A percentile compares a stretch with the other conserved stretches of the same genome.
phyloP scores from a whole-genome alignment of 352 stramenopile species.

The Lagenidium sp. region DNA sequence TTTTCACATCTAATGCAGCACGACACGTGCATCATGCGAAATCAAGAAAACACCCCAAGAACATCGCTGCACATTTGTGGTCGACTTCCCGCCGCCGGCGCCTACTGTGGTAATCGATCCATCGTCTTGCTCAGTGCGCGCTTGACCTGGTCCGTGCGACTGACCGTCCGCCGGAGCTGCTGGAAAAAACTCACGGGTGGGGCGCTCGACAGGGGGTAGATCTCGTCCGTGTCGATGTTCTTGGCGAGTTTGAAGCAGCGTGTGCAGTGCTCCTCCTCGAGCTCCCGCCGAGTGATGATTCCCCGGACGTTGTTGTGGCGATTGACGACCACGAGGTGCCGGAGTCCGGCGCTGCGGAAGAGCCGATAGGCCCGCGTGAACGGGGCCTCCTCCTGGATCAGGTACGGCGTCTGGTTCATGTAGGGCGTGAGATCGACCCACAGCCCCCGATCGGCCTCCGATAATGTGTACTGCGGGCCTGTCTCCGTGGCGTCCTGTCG shows the following conservation, averaged over 20 bases:
- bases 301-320: constrained; percentile 87
- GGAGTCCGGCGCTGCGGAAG: constrained; percentile 95
- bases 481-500: constrained; percentile 14
- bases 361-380: constrained; percentile 95
- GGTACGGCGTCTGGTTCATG: constrained; percentile 96
- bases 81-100: too few species aligned
- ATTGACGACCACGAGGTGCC: constrained; percentile 93
- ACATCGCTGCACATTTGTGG: too few species aligned
- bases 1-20: too few species aligned
- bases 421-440: constrained; percentile 96
- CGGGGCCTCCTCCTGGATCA: constrained; percentile 93
- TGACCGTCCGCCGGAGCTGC: constrained; percentile 50
- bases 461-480: constrained; percentile 35
- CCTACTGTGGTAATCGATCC: too few species aligned
- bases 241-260: constrained; percentile 71
- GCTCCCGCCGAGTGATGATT: constrained; percentile 80
- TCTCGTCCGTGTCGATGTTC: constrained; percentile 55
- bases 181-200: constrained; percentile 52
- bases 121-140: constrained; percentile 38
- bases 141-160: constrained; percentile 70
- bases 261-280: constrained; percentile 76
- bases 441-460: constrained; percentile 78
- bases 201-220: constrained; percentile 51
- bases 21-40: too few species aligned
- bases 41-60: too few species aligned